These are phyloP conservation scores for Metschnikowia chrysomelidarum DNA, from an alignment of 805 yeast species.

Conservation along the genomic window DNA sequence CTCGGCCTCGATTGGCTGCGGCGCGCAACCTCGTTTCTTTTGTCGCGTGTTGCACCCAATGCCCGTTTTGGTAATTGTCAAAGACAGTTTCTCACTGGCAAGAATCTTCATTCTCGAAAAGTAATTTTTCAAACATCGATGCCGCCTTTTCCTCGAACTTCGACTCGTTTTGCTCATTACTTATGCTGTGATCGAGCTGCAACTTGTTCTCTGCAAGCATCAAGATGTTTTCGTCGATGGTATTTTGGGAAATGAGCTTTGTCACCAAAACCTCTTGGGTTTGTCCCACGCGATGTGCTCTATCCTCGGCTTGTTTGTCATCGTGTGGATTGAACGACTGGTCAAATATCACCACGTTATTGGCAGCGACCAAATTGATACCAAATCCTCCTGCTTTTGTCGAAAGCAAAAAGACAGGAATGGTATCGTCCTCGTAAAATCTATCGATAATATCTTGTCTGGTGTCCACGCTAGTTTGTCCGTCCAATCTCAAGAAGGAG, in stretches of 20 bases:
- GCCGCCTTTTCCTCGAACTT: slow-evolving; percentile 53
- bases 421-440: slow-evolving; percentile 75
- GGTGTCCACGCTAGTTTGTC: slow-evolving; percentile 89
- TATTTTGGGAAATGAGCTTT: slow-evolving; percentile 65
- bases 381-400: slow-evolving; percentile 99
- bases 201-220: slow-evolving; percentile 86
- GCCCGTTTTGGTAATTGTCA: no score
- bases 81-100: neutral
- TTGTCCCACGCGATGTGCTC: slow-evolving; percentile 98
- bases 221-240: slow-evolving; percentile 88
- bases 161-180: slow-evolving; percentile 41
- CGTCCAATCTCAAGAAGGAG: slow-evolving; percentile 84
- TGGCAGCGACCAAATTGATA: slow-evolving; percentile 93
- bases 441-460: slow-evolving; percentile 90
- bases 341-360: slow-evolving; percentile 86
- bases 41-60: slow-evolving; percentile 4
- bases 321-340: slow-evolving; percentile 97
- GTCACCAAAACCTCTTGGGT: slow-evolving; percentile 76
- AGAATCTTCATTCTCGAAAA: slow-evolving; percentile 35
- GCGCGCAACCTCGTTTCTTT: slow-evolving; percentile 4
- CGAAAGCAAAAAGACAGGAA: slow-evolving; percentile 83
- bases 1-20: slow-evolving; percentile 1
- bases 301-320: slow-evolving; percentile 97
- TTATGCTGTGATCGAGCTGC: slow-evolving; percentile 72
- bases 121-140: slow-evolving; percentile 48